Evolutionary conservation across 2,329 filamentous ascomycete species (phyloP).

Genomic region (Chalara sp.): DNA sequence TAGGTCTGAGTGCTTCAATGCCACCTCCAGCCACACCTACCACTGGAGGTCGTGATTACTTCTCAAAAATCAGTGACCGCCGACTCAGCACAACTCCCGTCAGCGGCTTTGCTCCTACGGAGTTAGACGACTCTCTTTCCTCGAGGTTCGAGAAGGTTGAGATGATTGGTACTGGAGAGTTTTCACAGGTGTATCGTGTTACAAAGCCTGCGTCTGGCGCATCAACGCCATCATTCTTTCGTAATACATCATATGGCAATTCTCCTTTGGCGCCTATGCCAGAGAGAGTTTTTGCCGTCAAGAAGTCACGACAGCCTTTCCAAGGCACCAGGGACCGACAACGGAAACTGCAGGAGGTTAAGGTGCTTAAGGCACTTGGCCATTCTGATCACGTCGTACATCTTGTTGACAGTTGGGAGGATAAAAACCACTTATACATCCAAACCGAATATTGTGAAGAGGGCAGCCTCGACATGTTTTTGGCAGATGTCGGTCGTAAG

Average conservation of each 20-base stretch:
- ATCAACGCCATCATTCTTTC: conserved; percentile 34
- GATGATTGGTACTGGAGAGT: conserved; percentile 79
- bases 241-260: conserved; percentile 38
- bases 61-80: conserved; percentile 49
- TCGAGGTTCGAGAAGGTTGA: conserved; percentile 77
- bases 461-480: conserved; percentile 80
- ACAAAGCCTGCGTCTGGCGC: conserved; percentile 36
- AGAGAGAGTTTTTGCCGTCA: conserved; percentile 76
- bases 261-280: conserved; percentile 47
- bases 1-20: conserved; percentile 29
- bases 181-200: conserved; percentile 86
- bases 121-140: conserved; percentile 69
- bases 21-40: conserved; percentile 73
- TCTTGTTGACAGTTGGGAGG: conserved; percentile 83
- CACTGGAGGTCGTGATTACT: conserved; percentile 52
- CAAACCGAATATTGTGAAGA: conserved; percentile 97
- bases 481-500: conserved; percentile 74
- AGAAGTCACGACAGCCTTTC: conserved; percentile 81
- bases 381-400: conserved; percentile 81
- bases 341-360: conserved; percentile 76
- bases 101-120: conserved; percentile 60
- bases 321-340: conserved; percentile 74
- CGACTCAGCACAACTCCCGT: conserved; percentile 62
- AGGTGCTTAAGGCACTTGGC: conserved; percentile 67
- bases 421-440: conserved; percentile 81